Evolutionary conservation across 257 asterid species (phyloP).

Genomic region (Primulina eburnea): DNA sequence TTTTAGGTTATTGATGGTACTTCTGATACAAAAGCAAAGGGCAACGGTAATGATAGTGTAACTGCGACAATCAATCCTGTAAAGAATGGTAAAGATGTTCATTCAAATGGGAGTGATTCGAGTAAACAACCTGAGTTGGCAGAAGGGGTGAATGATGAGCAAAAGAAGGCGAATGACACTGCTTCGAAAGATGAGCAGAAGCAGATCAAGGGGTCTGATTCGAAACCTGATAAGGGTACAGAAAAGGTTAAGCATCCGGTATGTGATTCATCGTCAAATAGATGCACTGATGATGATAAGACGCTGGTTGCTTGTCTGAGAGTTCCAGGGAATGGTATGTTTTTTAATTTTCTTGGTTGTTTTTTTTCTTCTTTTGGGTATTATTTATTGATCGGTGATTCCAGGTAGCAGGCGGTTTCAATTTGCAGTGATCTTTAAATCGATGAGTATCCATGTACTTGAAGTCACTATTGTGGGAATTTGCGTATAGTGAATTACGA

Average conservation of each 20-base stretch:
- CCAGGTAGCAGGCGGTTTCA: background rate
- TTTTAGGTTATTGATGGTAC: conserved; percentile 34
- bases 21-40: conserved; percentile 23
- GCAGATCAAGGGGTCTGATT: conserved; percentile 32
- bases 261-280: conserved; percentile 72
- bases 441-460: too few species aligned
- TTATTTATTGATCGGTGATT: conserved; percentile 12
- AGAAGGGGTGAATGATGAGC: conserved; percentile 24
- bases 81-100: conserved; percentile 22
- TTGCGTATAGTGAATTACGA: background rate
- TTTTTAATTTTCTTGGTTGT: conserved; percentile 15
- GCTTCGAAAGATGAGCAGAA: conserved; percentile 34
- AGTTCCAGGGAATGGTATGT: conserved; percentile 89
- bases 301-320: conserved; percentile 74
- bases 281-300: conserved; percentile 64
- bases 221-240: conserved; percentile 27
- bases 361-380: background rate
- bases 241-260: conserved; percentile 27
- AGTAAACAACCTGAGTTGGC: conserved; percentile 24
- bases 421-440: conserved; percentile 6
- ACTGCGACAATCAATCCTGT: conserved; percentile 33
- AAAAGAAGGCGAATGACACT: conserved; percentile 20
- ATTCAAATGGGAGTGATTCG: conserved; percentile 24
- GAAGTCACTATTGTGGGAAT: background rate
- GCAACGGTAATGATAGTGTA: conserved; percentile 25